These are phyloP conservation scores for Botrytis elliptica DNA, from an alignment of 2,329 filamentous ascomycete species.

Conservation along the genomic window DNA sequence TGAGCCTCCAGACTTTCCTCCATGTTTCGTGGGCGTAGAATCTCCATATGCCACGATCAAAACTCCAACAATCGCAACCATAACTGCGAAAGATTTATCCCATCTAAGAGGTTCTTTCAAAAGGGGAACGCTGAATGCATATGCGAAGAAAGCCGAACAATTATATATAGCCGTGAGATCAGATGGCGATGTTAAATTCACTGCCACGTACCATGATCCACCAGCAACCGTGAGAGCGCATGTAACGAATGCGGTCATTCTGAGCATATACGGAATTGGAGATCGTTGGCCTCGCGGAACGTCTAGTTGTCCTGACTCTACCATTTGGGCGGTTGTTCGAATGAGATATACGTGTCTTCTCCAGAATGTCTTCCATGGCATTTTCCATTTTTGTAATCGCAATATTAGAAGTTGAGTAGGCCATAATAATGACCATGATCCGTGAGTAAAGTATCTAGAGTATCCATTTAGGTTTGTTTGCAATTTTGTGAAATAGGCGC, in stretches of 20 bases:
- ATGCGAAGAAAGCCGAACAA: conserved; percentile 97
- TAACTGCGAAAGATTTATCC: conserved; percentile 84
- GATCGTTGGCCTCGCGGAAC: conserved; percentile 52
- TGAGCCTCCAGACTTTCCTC: conserved; percentile 54
- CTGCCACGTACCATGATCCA: conserved; percentile 92
- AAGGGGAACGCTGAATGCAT: conserved; percentile 90
- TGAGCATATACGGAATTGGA: conserved; percentile 71
- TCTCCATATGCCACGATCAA: conserved; percentile 96
- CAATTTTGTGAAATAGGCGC: neutral
- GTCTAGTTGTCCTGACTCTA: conserved; percentile 74
- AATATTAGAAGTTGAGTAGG: conserved; percentile 78
- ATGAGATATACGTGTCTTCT: conserved; percentile 64
- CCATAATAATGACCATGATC: conserved; percentile 90
- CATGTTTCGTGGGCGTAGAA: conserved; percentile 52
- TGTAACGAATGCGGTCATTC: conserved; percentile 79
- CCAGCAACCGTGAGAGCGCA: conserved; percentile 85
- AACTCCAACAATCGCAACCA: conserved; percentile 84
- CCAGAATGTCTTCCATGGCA: conserved; percentile 86
- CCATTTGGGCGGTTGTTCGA: conserved; percentile 75
- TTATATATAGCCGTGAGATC: conserved; percentile 99
- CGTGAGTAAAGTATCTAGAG: conserved; percentile 78
- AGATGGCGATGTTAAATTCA: conserved; percentile 86
- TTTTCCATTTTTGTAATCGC: conserved; percentile 72
- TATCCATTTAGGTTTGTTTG: conserved; percentile 17
- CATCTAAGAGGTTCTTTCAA: conserved; percentile 79